Evolutionary conservation across 768 basidiomycete species (phyloP).

Genomic region (Macrocybe gigantea): DNA sequence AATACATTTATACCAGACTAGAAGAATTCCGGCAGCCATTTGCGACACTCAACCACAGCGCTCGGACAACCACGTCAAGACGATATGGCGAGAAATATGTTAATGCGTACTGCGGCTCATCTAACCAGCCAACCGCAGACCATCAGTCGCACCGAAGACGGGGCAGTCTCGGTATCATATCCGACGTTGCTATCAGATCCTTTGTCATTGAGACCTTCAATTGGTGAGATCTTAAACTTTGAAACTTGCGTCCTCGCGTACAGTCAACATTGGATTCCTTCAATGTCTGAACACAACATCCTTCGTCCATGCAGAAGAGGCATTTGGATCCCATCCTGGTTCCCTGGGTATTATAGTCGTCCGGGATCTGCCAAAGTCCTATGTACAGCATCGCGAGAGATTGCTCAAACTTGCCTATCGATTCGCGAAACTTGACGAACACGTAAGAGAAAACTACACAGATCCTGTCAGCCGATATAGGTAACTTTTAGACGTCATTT

Average conservation of each 20-base stretch:
- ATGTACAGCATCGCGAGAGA: constrained; percentile 55
- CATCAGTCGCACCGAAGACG: constrained; percentile 35
- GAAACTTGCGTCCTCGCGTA: too few relatives aligned
- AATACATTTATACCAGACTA: too few relatives aligned
- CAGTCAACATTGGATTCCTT: background rate
- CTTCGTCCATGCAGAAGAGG: constrained; percentile 44
- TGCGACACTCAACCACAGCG: background rate
- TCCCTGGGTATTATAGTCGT: constrained; percentile 80
- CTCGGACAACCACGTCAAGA: background rate
- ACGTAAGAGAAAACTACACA: constrained; percentile 64
- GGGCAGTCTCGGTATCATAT: constrained; percentile 62
- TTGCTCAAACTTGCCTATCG: constrained; percentile 70
- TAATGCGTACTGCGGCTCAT: constrained; percentile 9
- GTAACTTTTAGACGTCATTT: constrained; percentile 29
- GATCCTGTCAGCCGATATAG: constrained; percentile 72
- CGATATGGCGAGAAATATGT: constrained; percentile 16
- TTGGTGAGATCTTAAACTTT: constrained; percentile 38
- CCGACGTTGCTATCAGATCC: constrained; percentile 48
- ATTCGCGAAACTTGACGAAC: constrained; percentile 69
- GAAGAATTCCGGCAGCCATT: too few relatives aligned
- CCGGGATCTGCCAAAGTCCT: constrained; percentile 71
- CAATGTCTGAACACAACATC: constrained; percentile 1
- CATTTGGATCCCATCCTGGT: constrained; percentile 75
- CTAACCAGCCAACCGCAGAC: constrained; percentile 14
- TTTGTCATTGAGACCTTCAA: constrained; percentile 46